Evolutionary conservation across 129 eudicot species (phyloP), one percentile per base, ranked within the genome.

Genomic region (Saposhnikovia divaricata): DNA sequence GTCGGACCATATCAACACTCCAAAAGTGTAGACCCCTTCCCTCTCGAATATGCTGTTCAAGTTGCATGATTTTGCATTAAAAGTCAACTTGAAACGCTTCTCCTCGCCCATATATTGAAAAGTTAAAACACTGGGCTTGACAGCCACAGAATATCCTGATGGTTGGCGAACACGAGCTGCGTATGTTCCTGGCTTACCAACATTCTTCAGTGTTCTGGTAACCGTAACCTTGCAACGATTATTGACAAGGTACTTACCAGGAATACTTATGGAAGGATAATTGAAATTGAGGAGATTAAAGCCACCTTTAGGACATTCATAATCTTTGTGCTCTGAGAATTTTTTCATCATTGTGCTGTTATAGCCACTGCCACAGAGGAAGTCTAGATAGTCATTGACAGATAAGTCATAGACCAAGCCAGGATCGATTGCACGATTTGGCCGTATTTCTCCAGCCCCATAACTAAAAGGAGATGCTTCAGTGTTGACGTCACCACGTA

Each of bases 371-470:
- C 84, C 83, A 51, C 99, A 95, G 34, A 92, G 93, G 85, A 92
- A 95, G 84, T 89, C 85, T 13, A 92, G 77, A 76, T 92, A 90
- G 77, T 95, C 96, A 0, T 84, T 81, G 40, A 48, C 44, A 1
- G 61, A 39, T 46, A 90, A 38, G 80, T 95, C 97, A 76, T 95
- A 95, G 31, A 95, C 97, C 76, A 95, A 74, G 28, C 97, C 99
- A 1, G 99, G 99, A 78, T 95, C 84, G 85, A 79, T 79, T 5
- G 99, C 99, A 7, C 86, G 86, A 80, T 92, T 90, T 59, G 99
- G 97, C 47, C 85, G 72, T 27, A 95, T 77, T 43, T 90, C 90
- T n/a, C 99, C 99, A 16, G 97, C 92, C n/a, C 98, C 97, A 78
- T 89, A 87, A 31, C 81, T 84, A 47, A 87, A 88, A 14, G 96